Evolutionary conservation across 2,329 filamentous ascomycete genomes (phyloP).

Genomic region (Endocalyx cinctus): DNA sequence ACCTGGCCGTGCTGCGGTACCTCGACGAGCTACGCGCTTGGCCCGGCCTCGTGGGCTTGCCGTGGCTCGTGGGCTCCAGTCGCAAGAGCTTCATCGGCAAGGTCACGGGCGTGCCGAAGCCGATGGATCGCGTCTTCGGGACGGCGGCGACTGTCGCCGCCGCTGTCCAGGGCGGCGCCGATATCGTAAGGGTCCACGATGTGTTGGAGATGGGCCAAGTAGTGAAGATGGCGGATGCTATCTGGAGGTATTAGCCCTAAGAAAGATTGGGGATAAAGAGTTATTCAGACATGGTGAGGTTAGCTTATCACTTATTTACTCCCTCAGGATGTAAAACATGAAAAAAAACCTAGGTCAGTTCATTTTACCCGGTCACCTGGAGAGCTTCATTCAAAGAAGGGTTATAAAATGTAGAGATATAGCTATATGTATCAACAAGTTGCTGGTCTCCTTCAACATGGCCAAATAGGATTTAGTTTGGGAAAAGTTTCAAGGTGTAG

Average conservation of each 20-base stretch:
- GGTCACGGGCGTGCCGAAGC: slow-evolving; percentile 69
- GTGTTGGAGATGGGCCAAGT: slow-evolving; percentile 81
- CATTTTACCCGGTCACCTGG: no score
- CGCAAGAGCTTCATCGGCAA: slow-evolving; percentile 85
- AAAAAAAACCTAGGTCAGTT: no score
- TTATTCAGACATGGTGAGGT: no score
- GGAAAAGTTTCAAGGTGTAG: no score
- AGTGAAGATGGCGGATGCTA: slow-evolving; percentile 85
- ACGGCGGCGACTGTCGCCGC: slow-evolving; percentile 86
- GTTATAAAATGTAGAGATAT: no score
- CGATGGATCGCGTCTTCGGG: slow-evolving; percentile 71
- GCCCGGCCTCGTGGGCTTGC: slow-evolving; percentile 63
- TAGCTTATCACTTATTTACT: no score
- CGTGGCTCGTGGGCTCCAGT: slow-evolving; percentile 87
- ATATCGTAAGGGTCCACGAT: slow-evolving; percentile 91
- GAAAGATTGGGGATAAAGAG: no score
- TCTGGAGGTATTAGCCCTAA: slow-evolving; percentile 66
- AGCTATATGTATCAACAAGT: no score
- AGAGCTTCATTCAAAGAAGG: no score
- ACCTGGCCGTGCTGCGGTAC: slow-evolving; percentile 70
- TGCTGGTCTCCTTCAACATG: no score
- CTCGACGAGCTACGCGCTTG: slow-evolving; percentile 60
- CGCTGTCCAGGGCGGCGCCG: slow-evolving; percentile 79
- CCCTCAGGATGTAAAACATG: no score
- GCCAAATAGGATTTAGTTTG: no score